These are phyloP conservation scores for Penicillium sp. DNA, from an alignment of 2,329 filamentous ascomycete genomes.

Conservation along the genomic window DNA sequence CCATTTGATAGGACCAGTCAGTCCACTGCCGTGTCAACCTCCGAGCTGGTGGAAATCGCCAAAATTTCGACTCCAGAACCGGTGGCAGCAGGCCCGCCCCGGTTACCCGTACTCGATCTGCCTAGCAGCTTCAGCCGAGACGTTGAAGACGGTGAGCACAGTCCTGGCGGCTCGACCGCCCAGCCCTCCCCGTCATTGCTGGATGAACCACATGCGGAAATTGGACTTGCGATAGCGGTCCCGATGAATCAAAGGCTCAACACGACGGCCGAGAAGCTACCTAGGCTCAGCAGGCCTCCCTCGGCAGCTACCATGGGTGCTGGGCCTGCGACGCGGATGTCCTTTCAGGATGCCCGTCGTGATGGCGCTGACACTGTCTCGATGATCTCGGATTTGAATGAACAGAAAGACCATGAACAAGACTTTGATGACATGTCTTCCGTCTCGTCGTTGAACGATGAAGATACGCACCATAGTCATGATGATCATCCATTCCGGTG, in stretches of 20 bases:
- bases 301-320: constrained; percentile 2
- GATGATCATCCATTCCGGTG: constrained; percentile 2
- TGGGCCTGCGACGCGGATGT: constrained; percentile 13
- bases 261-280: constrained; percentile 11
- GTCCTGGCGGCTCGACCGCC: neutral
- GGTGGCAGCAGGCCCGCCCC: neutral
- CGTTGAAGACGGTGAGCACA: constrained; percentile 1
- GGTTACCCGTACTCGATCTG: constrained; percentile 10
- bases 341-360: constrained; percentile 18
- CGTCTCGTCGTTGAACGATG: constrained; percentile 32
- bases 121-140: constrained; percentile 1
- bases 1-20: constrained; percentile 10
- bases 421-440: constrained; percentile 33
- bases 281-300: constrained; percentile 4
- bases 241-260: constrained; percentile 12
- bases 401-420: constrained; percentile 4
- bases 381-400: constrained; percentile 24
- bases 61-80: constrained; percentile 1
- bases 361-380: constrained; percentile 27
- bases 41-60: constrained; percentile 11
- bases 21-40: constrained; percentile 11
- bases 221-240: constrained; percentile 13
- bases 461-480: constrained; percentile 1
- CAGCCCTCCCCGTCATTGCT: constrained; percentile 1
- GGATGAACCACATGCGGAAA: constrained; percentile 7